These are phyloP conservation scores for Termitomyces sp. DNA, from an alignment of 768 basidiomycete species.

Conservation along the genomic window DNA sequence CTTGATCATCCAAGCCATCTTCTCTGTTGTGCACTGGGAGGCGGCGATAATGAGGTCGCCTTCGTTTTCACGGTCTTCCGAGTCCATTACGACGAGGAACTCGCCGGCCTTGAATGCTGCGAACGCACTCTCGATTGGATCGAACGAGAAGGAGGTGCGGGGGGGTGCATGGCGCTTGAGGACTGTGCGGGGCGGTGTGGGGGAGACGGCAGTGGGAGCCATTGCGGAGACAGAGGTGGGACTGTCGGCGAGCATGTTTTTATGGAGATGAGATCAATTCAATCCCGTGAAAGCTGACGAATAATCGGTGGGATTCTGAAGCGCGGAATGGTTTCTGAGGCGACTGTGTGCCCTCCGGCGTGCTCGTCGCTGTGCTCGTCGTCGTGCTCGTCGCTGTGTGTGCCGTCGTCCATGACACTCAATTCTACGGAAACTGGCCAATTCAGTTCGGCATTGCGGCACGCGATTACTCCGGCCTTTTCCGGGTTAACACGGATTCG, in stretches of 20 bases:
- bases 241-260: constrained; percentile 1
- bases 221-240: constrained; percentile 3
- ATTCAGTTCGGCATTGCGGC: constrained; percentile 16
- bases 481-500: constrained; percentile 30
- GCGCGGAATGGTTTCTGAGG: too few relatives aligned
- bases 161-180: constrained; percentile 14
- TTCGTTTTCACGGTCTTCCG: constrained; percentile 93
- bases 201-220: constrained; percentile 10
- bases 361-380: too few relatives aligned
- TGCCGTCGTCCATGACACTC: not conserved
- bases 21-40: constrained; percentile 79
- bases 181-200: not conserved
- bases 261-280: not conserved
- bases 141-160: constrained; percentile 55
- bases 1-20: constrained; percentile 99
- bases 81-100: constrained; percentile 97
- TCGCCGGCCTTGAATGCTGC: constrained; percentile 73
- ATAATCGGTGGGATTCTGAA: not conserved
- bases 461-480: constrained; percentile 30
- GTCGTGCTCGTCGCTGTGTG: not conserved
- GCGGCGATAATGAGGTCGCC: constrained; percentile 94
- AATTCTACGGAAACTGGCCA: not conserved
- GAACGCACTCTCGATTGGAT: constrained; percentile 75
- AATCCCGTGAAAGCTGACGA: too few relatives aligned
- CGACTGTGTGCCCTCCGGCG: too few relatives aligned